Evolutionary conservation across 257 asterid genomes (phyloP), one percentile per base, ranked within the genome.

Genomic region (Mitragyna speciosa): DNA sequence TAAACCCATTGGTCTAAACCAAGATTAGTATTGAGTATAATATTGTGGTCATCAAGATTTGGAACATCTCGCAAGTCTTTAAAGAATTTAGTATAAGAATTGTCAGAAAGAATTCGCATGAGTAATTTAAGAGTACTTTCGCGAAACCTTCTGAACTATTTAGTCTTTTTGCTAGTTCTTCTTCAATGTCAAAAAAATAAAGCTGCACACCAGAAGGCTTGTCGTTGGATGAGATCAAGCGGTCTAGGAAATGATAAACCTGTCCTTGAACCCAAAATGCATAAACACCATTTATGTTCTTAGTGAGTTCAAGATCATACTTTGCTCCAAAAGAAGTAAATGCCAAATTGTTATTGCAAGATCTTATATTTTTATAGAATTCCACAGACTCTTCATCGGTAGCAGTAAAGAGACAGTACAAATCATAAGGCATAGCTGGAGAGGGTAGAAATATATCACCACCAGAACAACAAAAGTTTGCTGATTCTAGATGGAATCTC

Each of bases 181-280:
- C 67, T 7, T 8, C 33, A 8, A 16, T 24, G 8, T 61, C 16
- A 61, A 1, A 61, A 61, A 61, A 58, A 6, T 58, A 61, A 1
- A 61, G 3, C 1, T n/a, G 33, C 0, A 61, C 1, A 0, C 33
- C 16, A 24, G 33, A 24, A 24, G 67, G 1, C 0, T 2, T 5
- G 0, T 61, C 6, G 0, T 1, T 15, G 0, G 33, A 8, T 0
- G 67, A 1, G 0, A 9, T 0, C 24, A 61, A 61, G 2, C 12
- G 0, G 0, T 20, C 6, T 24, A 58, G 1, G 2, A 56, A 24
- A 22, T 58, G 28, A 58, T 58, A 20, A 0, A 58, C 64, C 0
- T 58, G 12, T 0, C 64, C 30, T 9, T 58, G 64, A 7, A 58
- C 28, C 0, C 28, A 12, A 1, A 58, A 58, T 2, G 12, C 22